Evolutionary conservation across 805 yeast genomes (phyloP).

Genomic region (Yamadazyma philogaea): DNA sequence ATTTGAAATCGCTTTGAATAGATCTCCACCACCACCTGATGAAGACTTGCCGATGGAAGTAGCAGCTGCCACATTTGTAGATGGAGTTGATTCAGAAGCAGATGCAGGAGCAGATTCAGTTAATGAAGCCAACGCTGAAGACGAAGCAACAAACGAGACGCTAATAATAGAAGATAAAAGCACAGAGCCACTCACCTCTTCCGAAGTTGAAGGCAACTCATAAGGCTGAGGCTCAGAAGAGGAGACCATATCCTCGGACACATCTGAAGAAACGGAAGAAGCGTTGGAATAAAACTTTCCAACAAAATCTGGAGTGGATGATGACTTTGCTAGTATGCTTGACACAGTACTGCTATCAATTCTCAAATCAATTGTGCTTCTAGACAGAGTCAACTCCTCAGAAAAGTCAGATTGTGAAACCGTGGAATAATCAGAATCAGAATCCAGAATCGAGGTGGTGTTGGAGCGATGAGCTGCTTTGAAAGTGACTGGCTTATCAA

Average conservation of each 20-base stretch:
- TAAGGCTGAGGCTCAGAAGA: conserved; percentile 1
- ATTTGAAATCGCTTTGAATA: conserved; percentile 48
- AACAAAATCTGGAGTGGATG: conserved; percentile 2
- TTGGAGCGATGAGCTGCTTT: conserved; percentile 1
- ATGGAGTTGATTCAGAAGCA: conserved; percentile 2
- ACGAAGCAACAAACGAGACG: conserved; percentile 4
- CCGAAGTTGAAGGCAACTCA: neutral
- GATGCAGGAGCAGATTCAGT: conserved; percentile 1
- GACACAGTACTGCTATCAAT: conserved; percentile 8
- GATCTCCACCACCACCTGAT: conserved; percentile 28
- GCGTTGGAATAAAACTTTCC: conserved; percentile 9
- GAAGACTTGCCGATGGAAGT: conserved; percentile 9
- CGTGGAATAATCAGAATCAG: neutral
- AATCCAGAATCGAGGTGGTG: neutral
- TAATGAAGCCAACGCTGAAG: neutral
- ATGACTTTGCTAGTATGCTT: conserved; percentile 1
- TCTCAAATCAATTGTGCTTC: conserved; percentile 17
- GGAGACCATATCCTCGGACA: neutral
- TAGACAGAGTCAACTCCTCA: conserved; percentile 5
- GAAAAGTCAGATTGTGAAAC: neutral
- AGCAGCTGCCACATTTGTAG: conserved; percentile 2
- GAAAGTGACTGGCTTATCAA: conserved; percentile 6
- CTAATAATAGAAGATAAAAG: conserved; percentile 1
- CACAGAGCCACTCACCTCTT: neutral
- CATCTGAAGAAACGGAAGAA: neutral